Base-by-base conservation (phyloP, 441 rosid species). In the Populus hybrid region DNA sequence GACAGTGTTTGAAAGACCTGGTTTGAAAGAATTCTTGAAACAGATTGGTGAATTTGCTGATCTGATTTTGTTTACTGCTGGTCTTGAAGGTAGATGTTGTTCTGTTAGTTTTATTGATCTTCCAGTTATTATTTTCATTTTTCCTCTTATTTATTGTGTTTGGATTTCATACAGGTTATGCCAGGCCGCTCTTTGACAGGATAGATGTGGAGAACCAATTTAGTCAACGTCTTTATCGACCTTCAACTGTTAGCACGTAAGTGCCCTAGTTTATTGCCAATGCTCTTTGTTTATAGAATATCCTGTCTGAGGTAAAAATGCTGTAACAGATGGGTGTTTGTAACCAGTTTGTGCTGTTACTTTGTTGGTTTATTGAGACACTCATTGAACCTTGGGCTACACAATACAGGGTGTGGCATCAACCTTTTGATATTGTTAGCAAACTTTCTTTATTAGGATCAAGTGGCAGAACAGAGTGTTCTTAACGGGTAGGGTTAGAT, bases 1-100 rank as follows among this genome's bases (percentile, higher is more conserved):
- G 26, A 92, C 94, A 3, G 98, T 91, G 81, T 92, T 92, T 84
- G 97, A 94, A 81, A 94, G 98, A 73, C 99, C 98, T 4, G 98
- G 98, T 53, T 79, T 95, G 83, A 88, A 80, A 26, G 94, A 90
- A 59, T 95, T 95, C 82, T 84, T 95, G 67, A 87, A 88, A 76
- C 80, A 87, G 81, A 84, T 91, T 63, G 88, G 89, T 80, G 87
- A 90, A 72, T 95, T 91, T 82, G 94, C 97, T 0, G 93, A 94
- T 79, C 97, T 94, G 79, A 84, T 95, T 75, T 85, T 95, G 40
- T 95, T 95, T 75, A 95, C 99, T 10, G 98, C 97, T 80, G 98
- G 95, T 71, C 92, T 90, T 59, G 97, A 95, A 95, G 98, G 99
- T 94, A 82, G 81, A 76, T 71, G 50, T 59, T 50, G 24, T 78